phyloP scores from a whole-genome alignment of 768 basidiomycete genomes.

The Suillus sp. region DNA sequence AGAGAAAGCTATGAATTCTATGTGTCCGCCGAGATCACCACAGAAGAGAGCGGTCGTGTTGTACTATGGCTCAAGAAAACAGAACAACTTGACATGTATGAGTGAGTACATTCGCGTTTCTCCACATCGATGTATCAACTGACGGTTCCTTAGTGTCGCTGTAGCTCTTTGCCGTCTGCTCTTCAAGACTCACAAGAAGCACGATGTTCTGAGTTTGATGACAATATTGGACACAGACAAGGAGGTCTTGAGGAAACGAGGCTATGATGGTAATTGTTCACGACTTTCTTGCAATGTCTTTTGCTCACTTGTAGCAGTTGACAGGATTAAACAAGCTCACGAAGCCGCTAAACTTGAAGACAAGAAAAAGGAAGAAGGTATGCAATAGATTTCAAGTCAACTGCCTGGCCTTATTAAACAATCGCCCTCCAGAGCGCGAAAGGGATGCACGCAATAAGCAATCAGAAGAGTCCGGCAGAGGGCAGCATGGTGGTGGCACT shows the following conservation, averaged over 20 bases:
- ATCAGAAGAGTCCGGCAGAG: not conserved
- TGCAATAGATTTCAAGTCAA: too few relatives aligned
- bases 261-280: slow-evolving; percentile 66
- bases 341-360: not conserved
- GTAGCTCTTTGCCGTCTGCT: slow-evolving; percentile 75
- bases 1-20: slow-evolving; percentile 35
- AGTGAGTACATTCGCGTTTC: slow-evolving; percentile 65
- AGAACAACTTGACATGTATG: slow-evolving; percentile 60
- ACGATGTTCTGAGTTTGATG: slow-evolving; percentile 85
- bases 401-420: not conserved
- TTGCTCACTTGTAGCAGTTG: not conserved
- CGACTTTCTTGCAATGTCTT: not conserved
- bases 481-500: not conserved
- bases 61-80: slow-evolving; percentile 59
- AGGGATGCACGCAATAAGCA: not conserved
- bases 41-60: slow-evolving; percentile 49
- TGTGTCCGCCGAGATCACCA: slow-evolving; percentile 56
- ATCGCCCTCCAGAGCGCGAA: not conserved
- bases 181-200: slow-evolving; percentile 72
- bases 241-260: slow-evolving; percentile 70
- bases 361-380: slow-evolving; percentile 5
- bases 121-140: not conserved
- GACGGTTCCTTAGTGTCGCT: slow-evolving; percentile 59
- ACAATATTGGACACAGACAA: slow-evolving; percentile 89
- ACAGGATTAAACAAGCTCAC: slow-evolving; percentile 2